Percentiles rank a stretch among this genome's conserved stretches.
phyloP scores from a whole-genome alignment of 495 filamentous ascomycete species.

The Copromyces sp. region DNA sequence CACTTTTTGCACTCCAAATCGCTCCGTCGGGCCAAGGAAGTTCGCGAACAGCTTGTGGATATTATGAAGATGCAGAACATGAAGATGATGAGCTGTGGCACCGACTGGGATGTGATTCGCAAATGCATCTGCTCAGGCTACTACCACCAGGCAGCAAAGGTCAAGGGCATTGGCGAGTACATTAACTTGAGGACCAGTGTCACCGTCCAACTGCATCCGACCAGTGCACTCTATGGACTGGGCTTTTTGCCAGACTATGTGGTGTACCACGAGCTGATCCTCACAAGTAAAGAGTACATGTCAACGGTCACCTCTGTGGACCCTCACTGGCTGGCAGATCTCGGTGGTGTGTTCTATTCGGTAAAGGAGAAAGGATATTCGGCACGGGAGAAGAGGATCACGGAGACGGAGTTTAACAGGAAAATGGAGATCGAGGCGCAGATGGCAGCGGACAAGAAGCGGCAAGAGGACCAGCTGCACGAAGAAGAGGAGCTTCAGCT shows the following conservation, averaged over 20 bases:
- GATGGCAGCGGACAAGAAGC: conserved; percentile 80
- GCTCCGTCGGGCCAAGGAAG: conserved; percentile 81
- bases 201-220: conserved; percentile 87
- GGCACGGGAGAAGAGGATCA: conserved; percentile 76
- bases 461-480: conserved; percentile 51
- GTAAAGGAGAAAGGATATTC: conserved; percentile 98
- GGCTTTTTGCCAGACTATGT: conserved; percentile 95
- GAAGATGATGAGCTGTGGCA: conserved; percentile 78
- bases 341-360: conserved; percentile 97
- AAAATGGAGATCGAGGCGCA: conserved; percentile 93
- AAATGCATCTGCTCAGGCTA: conserved; percentile 97
- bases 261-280: conserved; percentile 95
- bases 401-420: conserved; percentile 86
- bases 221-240: conserved; percentile 81
- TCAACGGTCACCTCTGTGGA: conserved; percentile 93
- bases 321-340: conserved; percentile 94
- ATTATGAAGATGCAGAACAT: conserved; percentile 95
- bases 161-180: conserved; percentile 95
- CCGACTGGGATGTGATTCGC: conserved; percentile 91
- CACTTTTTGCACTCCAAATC: conserved; percentile 94
- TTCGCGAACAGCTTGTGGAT: conserved; percentile 83
- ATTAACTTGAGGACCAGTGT: conserved; percentile 92
- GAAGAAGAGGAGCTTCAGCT: conserved; percentile 32
- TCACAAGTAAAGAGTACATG: conserved; percentile 98
- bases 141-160: conserved; percentile 96